Base-by-base conservation (phyloP, 2,329 filamentous ascomycete genomes). In the Stachybotrys echinatus region DNA sequence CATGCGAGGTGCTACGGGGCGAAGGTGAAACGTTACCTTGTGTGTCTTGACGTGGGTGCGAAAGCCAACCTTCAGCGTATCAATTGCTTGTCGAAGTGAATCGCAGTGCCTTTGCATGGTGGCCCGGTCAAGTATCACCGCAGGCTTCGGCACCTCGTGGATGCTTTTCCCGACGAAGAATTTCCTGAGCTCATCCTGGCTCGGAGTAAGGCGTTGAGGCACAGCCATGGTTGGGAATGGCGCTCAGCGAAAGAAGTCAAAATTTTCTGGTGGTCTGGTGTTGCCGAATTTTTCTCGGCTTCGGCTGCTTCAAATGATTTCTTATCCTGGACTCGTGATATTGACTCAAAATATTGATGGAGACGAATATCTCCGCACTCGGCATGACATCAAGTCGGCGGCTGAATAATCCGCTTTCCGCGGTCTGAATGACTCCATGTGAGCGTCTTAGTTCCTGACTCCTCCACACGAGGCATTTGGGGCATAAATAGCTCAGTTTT, bases 1-100 rank as follows among this genome's bases (percentile, higher is more conserved):
- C 1, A 3, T n/a, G 3, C 12, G 8, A 0, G 1, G 1, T 1
- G 1, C 2, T 19, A 7, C 6, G 1, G 3, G 3, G 17, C 39
- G 27, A 14, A 34, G 10, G 10, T 34, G 27, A 34, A 14, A 34
- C 38, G 8, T 37, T 5, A 80, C 80, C 66, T 87, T 87, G 61
- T 87, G 84, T 7, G 81, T 85, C 62, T 87, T 87, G 5, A 86
- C 74, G 56, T 87, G 84, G 0, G 80, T 78, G 12, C 84, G 70
- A 52, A 86, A 86, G 0, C 67, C 73, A 0, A 85, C 69, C 0
- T 68, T 69, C 0, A 86, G 61, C 10, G 65, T 61, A 6, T 69
- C 58, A 2, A 74, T 72, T 0, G 80, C 74, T 0, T 72, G 58
- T 0, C 81, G 70, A 75, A 87, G 83, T 1, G 76, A 69, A 14